Evolutionary conservation across 2,329 filamentous ascomycete species (phyloP), one percentile per base, ranked within the genome.

Genomic region (Venturia carpophila): DNA sequence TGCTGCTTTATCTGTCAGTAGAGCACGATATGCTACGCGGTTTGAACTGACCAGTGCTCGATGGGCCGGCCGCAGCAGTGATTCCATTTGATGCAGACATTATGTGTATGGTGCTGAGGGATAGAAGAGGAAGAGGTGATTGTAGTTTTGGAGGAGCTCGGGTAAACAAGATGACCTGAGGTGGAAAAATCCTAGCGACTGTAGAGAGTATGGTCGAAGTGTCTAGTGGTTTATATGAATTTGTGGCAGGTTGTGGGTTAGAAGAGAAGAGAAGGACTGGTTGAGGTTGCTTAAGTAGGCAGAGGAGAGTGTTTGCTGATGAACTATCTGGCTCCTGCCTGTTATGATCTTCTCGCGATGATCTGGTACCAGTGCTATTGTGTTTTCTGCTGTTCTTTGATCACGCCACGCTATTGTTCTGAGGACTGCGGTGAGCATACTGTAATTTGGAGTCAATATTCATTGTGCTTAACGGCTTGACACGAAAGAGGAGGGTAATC

Each of bases 381-480:
- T 49, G n/a, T 24, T 21, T 49, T 49, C n/a, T 24, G n/a, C 45
- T 10, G 7, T 21, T 49, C 45, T 49, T 49, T 49, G n/a, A 21
- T 49, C 45, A 49, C 45, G 45, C 45, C 45, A 21, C 45, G n/a
- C n/a, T 49, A 49, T 49, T 49, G n/a, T 49, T 49, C 10, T 24
- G 45, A 24, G 19, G n/a, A 11, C 24, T 49, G 45, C 45, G 45
- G 45, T 24, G 7, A 9, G 10, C 45, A 49, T n/a, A 49, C n/a
- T n/a, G 9, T 24, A n/a, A 11, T 49, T 21, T 3, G 21, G n/a
- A 49, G n/a, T n/a, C n/a, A 21, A 11, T 24, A 11, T 9, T 49
- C n/a, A 10, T 49, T 49, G 45, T 21, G n/a, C n/a, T 24, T 11
- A 24, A 2, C 45, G 24, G 45, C 45, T n/a, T 24, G n/a, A 11